phyloP scores from a whole-genome alignment of 768 basidiomycete genomes.

The Macrolepiota dolichaula region DNA sequence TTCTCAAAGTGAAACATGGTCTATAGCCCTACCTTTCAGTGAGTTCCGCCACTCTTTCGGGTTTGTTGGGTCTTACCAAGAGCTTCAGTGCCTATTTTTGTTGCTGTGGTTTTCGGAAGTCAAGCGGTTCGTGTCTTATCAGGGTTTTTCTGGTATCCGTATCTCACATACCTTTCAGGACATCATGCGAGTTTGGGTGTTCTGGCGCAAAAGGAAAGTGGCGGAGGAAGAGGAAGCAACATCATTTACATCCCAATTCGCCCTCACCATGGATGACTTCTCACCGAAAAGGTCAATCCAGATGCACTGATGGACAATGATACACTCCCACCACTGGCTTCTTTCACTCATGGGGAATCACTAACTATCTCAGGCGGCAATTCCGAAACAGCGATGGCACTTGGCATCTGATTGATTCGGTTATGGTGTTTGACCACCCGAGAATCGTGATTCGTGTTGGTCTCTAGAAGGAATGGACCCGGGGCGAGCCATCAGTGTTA shows the following conservation, averaged over 20 bases:
- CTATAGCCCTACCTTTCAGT: conserved; percentile 9
- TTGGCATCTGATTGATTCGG: neutral
- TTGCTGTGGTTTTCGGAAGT: conserved; percentile 7
- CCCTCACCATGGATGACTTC: neutral
- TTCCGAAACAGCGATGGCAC: neutral
- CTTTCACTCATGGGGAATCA: neutral
- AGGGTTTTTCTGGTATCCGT: neutral
- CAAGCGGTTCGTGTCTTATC: neutral
- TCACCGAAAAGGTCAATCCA: neutral
- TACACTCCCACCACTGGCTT: neutral
- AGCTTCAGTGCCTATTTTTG: conserved; percentile 7
- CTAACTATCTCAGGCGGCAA: neutral
- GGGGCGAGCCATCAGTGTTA: neutral
- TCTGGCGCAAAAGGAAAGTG: conserved; percentile 3
- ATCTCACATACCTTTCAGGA: neutral
- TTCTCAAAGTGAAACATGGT: neutral
- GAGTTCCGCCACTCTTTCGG: neutral
- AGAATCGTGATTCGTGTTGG: neutral
- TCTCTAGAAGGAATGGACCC: neutral
- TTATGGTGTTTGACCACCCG: neutral
- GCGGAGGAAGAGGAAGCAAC: conserved; percentile 2
- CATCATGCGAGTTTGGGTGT: conserved; percentile 9
- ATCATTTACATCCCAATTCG: neutral
- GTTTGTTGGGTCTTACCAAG: neutral
- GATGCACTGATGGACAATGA: neutral